phyloP scores from a whole-genome alignment of 2,329 filamentous ascomycete species.

The Ophiosphaerella korrae region DNA sequence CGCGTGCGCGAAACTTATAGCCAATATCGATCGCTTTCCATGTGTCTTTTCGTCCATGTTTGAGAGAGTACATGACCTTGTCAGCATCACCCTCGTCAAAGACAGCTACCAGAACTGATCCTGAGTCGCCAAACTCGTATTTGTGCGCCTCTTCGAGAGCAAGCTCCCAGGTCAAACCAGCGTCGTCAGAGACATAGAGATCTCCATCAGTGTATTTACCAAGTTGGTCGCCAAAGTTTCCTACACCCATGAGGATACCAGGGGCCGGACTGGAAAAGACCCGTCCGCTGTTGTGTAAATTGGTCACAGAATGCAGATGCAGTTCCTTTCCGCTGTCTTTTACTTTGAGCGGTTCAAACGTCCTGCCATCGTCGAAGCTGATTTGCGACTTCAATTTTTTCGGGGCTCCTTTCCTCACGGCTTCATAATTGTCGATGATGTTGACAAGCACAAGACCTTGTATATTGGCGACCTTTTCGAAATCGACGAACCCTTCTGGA shows the following conservation, averaged over 20 bases:
- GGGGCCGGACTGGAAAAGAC: slow-evolving; percentile 94
- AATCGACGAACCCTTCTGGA: slow-evolving; percentile 77
- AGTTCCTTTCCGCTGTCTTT: slow-evolving; percentile 69
- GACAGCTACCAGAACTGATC: slow-evolving; percentile 84
- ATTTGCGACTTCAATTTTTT: slow-evolving; percentile 82
- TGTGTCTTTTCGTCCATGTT: slow-evolving; percentile 74
- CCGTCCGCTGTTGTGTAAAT: slow-evolving; percentile 78
- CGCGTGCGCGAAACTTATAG: slow-evolving; percentile 70
- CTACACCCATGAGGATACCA: slow-evolving; percentile 90
- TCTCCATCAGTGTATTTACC: slow-evolving; percentile 73
- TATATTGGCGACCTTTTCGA: slow-evolving; percentile 89
- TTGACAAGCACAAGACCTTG: slow-evolving; percentile 94
- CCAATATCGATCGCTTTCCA: slow-evolving; percentile 78
- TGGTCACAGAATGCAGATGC: slow-evolving; percentile 91
- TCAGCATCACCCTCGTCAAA: slow-evolving; percentile 68
- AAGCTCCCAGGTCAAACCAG: slow-evolving; percentile 81
- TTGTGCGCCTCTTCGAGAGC: slow-evolving; percentile 82
- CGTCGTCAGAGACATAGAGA: slow-evolving; percentile 88
- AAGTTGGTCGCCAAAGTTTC: slow-evolving; percentile 81
- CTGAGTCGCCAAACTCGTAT: slow-evolving; percentile 95
- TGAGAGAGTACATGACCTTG: slow-evolving; percentile 76
- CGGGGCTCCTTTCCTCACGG: slow-evolving; percentile 61
- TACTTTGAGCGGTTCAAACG: slow-evolving; percentile 74
- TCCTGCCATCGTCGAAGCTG: slow-evolving; percentile 93
- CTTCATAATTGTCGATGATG: slow-evolving; percentile 81